These are phyloP conservation scores for Eragrostis nindensis DNA, from an alignment of 176 grass and related monocot genomes.

Conservation along the genomic window DNA sequence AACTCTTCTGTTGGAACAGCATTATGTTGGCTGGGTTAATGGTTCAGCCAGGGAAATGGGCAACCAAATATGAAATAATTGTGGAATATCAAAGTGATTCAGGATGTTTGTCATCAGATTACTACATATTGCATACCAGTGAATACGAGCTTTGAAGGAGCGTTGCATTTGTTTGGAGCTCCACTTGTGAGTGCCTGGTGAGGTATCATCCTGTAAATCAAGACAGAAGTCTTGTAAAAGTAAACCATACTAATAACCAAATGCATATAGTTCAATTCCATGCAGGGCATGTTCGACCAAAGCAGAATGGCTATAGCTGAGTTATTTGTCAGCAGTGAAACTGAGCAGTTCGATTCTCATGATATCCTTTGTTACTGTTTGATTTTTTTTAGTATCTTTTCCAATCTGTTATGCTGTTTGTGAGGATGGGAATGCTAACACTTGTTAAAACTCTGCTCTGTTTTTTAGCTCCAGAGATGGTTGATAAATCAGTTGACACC, in stretches of 20 bases:
- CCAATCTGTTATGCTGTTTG: slow-evolving; percentile 13
- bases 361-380: slow-evolving; percentile 23
- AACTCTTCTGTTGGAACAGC: neutral
- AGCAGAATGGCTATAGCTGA: neutral
- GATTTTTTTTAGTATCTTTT: neutral
- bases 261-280: neutral
- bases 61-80: neutral
- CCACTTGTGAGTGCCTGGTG: neutral
- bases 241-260: neutral
- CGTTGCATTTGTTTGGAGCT: slow-evolving; percentile 4
- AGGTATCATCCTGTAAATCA: neutral
- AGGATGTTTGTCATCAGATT: slow-evolving; percentile 3
- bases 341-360: slow-evolving; percentile 10
- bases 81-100: neutral
- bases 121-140: neutral
- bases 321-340: neutral
- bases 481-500: slow-evolving; percentile 70
- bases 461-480: slow-evolving; percentile 75
- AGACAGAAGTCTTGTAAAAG: slow-evolving; percentile 6
- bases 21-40: slow-evolving; percentile 16
- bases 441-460: slow-evolving; percentile 40
- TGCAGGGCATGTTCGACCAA: neutral
- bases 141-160: neutral
- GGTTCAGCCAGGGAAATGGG: neutral
- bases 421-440: slow-evolving; percentile 33